Percentiles rank a stretch among this genome's conserved stretches.
Conservation (phyloP, 2,329 filamentous ascomycete genomes). For the Penicillium freii region DNA sequence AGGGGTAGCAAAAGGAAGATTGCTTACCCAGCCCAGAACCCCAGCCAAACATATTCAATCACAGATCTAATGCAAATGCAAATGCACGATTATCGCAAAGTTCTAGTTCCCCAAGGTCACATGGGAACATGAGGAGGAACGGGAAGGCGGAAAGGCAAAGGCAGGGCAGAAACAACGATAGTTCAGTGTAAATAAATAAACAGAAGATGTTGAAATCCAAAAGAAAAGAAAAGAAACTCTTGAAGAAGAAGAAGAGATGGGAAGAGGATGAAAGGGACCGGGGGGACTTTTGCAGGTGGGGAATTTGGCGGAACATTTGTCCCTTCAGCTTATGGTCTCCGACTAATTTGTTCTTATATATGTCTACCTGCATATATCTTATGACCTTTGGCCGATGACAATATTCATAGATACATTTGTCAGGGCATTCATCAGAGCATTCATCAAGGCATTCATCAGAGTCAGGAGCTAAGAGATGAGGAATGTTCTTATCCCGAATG, state of each 20-base stretch:
- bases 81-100: conserved; percentile 8
- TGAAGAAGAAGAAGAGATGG: neutral
- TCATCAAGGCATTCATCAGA: neutral
- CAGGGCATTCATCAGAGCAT: too few relatives aligned
- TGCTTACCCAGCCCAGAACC: conserved; percentile 33
- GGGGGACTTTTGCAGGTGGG: conserved; percentile 10
- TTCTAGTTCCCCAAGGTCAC: neutral
- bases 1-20: conserved; percentile 4
- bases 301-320: neutral
- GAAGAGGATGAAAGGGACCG: neutral
- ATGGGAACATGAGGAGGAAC: conserved; percentile 1
- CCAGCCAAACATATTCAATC: conserved; percentile 35
- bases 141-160: neutral
- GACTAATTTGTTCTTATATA: neutral
- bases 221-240: neutral
- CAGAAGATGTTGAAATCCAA: neutral
- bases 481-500: neutral
- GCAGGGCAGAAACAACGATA: neutral
- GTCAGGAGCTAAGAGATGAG: neutral
- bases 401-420: neutral
- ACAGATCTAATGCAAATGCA: conserved; percentile 5
- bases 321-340: neutral
- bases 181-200: neutral
- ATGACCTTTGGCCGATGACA: neutral
- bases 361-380: too few relatives aligned